These are phyloP conservation scores for Teunomyces kruisii DNA, from an alignment of 805 yeast species.

Conservation along the genomic window DNA sequence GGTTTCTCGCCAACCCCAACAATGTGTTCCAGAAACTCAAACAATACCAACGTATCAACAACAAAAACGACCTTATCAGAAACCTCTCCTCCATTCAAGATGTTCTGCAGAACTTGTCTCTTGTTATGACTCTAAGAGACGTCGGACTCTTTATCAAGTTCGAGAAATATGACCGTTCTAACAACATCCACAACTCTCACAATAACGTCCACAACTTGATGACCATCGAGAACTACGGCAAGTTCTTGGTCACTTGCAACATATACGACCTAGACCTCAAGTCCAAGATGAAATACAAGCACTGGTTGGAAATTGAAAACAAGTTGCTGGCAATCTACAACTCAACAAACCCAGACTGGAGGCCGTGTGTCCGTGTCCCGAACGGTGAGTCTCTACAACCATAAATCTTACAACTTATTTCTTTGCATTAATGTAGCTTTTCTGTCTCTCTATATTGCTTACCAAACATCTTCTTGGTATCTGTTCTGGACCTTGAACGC, in stretches of 20 bases:
- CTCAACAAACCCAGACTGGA: conserved; percentile 30
- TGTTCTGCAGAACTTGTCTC: conserved; percentile 40
- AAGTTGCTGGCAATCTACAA: conserved; percentile 33
- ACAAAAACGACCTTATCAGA: conserved; percentile 30
- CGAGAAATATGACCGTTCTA: conserved; percentile 25
- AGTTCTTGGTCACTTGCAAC: conserved; percentile 33
- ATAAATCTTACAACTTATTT: not conserved
- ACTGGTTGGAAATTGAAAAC: conserved; percentile 48
- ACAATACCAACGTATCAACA: conserved; percentile 32
- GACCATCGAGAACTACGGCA: conserved; percentile 21
- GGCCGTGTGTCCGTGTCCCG: conserved; percentile 21
- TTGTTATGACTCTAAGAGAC: conserved; percentile 56
- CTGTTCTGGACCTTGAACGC: conserved; percentile 78
- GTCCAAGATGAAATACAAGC: conserved; percentile 39
- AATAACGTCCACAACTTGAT: conserved; percentile 27
- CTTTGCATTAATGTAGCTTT: not conserved
- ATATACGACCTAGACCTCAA: conserved; percentile 53
- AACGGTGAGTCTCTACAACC: not conserved
- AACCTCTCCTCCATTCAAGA: conserved; percentile 33
- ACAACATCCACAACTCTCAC: conserved; percentile 30
- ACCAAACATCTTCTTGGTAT: conserved; percentile 99
- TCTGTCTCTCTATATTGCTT: conserved; percentile 13
- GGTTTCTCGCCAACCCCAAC: conserved; percentile 29
- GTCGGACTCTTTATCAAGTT: conserved; percentile 52
- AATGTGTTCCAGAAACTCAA: conserved; percentile 35